Evolutionary conservation across 2,329 filamentous ascomycete species (phyloP).

Genomic region (Geoglossum cookeanum): DNA sequence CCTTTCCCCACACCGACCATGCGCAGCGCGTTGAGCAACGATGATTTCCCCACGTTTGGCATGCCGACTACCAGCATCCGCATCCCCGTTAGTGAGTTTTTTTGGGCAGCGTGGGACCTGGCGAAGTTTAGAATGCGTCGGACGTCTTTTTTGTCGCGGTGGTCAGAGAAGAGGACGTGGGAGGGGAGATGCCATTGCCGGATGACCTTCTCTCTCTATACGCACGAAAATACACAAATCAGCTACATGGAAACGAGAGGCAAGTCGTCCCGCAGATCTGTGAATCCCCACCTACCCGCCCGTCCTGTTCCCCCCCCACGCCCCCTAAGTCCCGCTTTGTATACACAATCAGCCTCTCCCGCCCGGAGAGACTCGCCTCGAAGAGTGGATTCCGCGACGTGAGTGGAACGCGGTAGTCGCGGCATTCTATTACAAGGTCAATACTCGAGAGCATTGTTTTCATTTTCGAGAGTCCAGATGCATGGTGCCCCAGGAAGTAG

Average conservation of each 20-base stretch:
- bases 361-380: constrained; percentile 54
- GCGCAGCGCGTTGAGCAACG: constrained; percentile 75
- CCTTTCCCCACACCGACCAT: constrained; percentile 40
- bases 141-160: constrained; percentile 26
- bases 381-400: constrained; percentile 82
- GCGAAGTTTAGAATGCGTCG: constrained; percentile 30
- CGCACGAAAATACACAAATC: constrained; percentile 13
- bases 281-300: constrained; percentile 19
- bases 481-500: constrained; percentile 91
- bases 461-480: constrained; percentile 63
- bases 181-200: constrained; percentile 33
- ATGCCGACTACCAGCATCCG: constrained; percentile 82
- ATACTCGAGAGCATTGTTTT: constrained; percentile 60
- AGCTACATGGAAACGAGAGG: constrained; percentile 7
- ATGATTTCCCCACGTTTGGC: constrained; percentile 95
- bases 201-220: constrained; percentile 31
- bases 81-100: constrained; percentile 55
- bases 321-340: constrained; percentile 68
- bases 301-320: constrained; percentile 21
- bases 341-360: constrained; percentile 66
- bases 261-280: not conserved
- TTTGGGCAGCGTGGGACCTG: constrained; percentile 28
- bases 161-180: constrained; percentile 32
- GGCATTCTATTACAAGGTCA: constrained; percentile 81
- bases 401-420: constrained; percentile 78